Evolutionary conservation across 148 eudicot genomes (phyloP).

Genomic region (Fagopyrum esculentum): DNA sequence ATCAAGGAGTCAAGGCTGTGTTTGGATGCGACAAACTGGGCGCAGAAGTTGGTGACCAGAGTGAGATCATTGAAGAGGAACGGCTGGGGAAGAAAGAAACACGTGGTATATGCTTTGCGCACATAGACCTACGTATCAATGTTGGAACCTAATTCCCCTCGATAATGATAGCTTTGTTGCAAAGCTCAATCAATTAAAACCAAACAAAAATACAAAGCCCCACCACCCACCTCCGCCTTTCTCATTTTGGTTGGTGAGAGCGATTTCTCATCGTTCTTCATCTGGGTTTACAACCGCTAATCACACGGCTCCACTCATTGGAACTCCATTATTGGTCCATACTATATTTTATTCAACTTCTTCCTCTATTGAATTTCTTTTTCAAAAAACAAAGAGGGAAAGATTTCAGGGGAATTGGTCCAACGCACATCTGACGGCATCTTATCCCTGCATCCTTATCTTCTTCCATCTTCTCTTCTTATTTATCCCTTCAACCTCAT

Average conservation of each 20-base stretch:
- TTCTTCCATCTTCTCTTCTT: not conserved
- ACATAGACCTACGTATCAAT: not conserved
- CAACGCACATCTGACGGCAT: not conserved
- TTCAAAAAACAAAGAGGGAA: not conserved
- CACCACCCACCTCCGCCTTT: not conserved
- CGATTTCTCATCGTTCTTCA: not conserved
- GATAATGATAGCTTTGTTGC: not conserved
- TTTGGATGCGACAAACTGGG: too few relatives aligned
- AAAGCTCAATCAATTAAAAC: not conserved
- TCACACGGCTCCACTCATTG: not conserved
- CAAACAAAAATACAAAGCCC: constrained; percentile 1
- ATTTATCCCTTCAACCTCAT: constrained; percentile 1
- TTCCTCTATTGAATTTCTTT: not conserved
- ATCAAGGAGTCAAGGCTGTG: too few relatives aligned
- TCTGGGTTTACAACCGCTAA: not conserved
- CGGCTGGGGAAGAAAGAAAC: too few relatives aligned
- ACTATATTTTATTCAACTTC: not conserved
- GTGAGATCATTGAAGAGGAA: too few relatives aligned
- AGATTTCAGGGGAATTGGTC: not conserved
- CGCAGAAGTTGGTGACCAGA: too few relatives aligned
- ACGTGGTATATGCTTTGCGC: not conserved
- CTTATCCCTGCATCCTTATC: constrained; percentile 6
- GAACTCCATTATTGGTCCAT: not conserved
- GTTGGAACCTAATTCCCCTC: not conserved
- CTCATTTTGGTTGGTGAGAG: not conserved